Conservation (phyloP, 441 rosid species). For the Eutrema salsugineum region DNA sequence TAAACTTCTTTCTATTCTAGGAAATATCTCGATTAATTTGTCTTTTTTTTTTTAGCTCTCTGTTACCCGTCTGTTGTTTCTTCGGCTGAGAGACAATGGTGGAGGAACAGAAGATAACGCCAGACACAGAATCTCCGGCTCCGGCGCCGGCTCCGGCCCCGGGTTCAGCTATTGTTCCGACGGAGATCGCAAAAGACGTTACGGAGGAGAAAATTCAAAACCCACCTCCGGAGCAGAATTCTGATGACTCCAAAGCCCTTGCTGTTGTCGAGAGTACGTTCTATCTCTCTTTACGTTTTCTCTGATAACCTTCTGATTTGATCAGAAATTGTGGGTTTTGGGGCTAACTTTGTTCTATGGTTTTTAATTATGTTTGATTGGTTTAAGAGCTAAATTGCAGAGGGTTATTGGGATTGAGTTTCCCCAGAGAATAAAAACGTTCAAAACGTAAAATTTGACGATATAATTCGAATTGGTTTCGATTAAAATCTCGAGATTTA, state of each 20-base stretch:
- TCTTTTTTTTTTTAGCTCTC: neutral
- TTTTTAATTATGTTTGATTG: neutral
- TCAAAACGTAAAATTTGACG: neutral
- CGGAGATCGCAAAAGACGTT: neutral
- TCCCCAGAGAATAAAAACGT: neutral
- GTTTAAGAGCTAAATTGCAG: neutral
- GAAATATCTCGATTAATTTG: neutral
- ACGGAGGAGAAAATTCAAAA: constrained; percentile 27
- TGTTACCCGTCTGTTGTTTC: neutral
- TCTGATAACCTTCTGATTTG: neutral
- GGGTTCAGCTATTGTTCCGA: constrained; percentile 2
- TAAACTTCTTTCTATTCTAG: neutral
- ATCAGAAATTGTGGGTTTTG: neutral
- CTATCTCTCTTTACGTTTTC: neutral
- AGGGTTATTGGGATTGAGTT: neutral
- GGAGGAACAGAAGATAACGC: constrained; percentile 25
- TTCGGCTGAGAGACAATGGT: constrained; percentile 19
- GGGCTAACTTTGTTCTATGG: no score
- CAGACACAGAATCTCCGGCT: constrained; percentile 26
- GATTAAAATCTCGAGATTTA: neutral
- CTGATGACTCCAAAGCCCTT: constrained; percentile 62
- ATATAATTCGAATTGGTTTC: neutral
- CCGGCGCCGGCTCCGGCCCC: constrained; percentile 14
- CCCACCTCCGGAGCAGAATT: constrained; percentile 17
- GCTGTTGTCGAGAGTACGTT: constrained; percentile 49